Evolutionary conservation across 345 rosid species (phyloP).

Genomic region (Bruguiera gymnorhiza): DNA sequence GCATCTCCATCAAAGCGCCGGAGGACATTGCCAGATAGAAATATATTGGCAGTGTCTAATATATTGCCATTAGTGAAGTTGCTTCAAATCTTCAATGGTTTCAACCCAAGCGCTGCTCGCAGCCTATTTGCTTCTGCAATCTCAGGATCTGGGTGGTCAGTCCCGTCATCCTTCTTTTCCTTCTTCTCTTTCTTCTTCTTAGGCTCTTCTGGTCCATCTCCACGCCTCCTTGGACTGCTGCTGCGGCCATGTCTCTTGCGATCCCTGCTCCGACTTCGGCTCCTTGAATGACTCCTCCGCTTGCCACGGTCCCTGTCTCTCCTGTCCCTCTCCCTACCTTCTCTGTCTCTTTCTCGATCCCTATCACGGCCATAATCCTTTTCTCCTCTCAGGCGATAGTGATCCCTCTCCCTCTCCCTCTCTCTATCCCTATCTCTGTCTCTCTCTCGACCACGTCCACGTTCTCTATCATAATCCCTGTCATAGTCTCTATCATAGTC

Average conservation of each 20-base stretch:
- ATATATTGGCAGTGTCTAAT: no score
- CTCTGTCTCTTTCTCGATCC: slow-evolving; percentile 73
- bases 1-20: no score
- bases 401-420: slow-evolving; percentile 67
- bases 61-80: neutral
- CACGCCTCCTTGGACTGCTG: slow-evolving; percentile 52
- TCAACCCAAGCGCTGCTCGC: slow-evolving; percentile 69
- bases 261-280: slow-evolving; percentile 65
- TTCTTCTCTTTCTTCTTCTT: slow-evolving; percentile 81
- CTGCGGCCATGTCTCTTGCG: slow-evolving; percentile 61
- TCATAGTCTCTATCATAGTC: slow-evolving; percentile 60
- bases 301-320: slow-evolving; percentile 68
- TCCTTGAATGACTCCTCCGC: slow-evolving; percentile 62
- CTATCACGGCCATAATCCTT: slow-evolving; percentile 69
- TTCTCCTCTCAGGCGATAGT: slow-evolving; percentile 60
- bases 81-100: slow-evolving; percentile 44
- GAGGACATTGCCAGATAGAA: no score
- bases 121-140: slow-evolving; percentile 87
- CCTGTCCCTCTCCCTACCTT: slow-evolving; percentile 72
- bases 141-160: slow-evolving; percentile 82
- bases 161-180: slow-evolving; percentile 74
- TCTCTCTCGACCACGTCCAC: slow-evolving; percentile 39
- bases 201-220: slow-evolving; percentile 52
- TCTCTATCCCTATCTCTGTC: slow-evolving; percentile 39
- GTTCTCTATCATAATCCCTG: slow-evolving; percentile 48